These are phyloP conservation scores for Xylaria sp. DNA, from an alignment of 2,329 filamentous ascomycete species.

Conservation along the genomic window DNA sequence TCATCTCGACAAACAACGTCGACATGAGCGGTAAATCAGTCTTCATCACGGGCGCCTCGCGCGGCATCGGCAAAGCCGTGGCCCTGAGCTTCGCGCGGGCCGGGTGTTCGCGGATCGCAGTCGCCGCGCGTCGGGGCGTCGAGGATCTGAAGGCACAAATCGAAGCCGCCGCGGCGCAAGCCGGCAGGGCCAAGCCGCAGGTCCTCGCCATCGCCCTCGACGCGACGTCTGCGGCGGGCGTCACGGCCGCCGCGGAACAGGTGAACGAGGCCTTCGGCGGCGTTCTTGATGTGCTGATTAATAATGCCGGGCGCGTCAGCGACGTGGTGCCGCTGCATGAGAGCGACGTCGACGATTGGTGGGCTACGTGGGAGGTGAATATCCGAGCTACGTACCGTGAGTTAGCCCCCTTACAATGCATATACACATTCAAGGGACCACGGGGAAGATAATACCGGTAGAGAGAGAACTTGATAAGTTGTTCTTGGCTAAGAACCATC, in stretches of 20 bases:
- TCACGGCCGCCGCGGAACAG: constrained; percentile 42
- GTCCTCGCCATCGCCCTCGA: constrained; percentile 47
- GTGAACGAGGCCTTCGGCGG: constrained; percentile 32
- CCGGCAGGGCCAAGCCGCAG: constrained; percentile 39
- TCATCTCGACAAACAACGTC: constrained; percentile 33
- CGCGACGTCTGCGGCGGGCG: constrained; percentile 44
- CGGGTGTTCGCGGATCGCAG: constrained; percentile 57
- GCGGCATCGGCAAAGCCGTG: constrained; percentile 59
- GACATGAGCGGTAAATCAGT: constrained; percentile 41
- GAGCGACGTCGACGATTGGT: constrained; percentile 32
- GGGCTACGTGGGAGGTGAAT: constrained; percentile 37
- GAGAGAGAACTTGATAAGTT: neutral
- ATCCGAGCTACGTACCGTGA: constrained; percentile 32
- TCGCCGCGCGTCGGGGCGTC: constrained; percentile 60
- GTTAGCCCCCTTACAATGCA: neutral
- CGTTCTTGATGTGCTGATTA: constrained; percentile 51
- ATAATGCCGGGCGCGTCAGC: constrained; percentile 53
- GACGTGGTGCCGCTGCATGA: constrained; percentile 42
- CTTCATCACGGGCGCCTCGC: constrained; percentile 61
- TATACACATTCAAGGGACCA: neutral
- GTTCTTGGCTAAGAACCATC: neutral
- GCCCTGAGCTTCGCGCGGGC: constrained; percentile 62
- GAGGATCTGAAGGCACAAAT: constrained; percentile 51
- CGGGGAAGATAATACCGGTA: neutral
- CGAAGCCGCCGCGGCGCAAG: constrained; percentile 45